Conservation (phyloP, 352 stramenopile genomes). For the Phytophthora colocasiae region DNA sequence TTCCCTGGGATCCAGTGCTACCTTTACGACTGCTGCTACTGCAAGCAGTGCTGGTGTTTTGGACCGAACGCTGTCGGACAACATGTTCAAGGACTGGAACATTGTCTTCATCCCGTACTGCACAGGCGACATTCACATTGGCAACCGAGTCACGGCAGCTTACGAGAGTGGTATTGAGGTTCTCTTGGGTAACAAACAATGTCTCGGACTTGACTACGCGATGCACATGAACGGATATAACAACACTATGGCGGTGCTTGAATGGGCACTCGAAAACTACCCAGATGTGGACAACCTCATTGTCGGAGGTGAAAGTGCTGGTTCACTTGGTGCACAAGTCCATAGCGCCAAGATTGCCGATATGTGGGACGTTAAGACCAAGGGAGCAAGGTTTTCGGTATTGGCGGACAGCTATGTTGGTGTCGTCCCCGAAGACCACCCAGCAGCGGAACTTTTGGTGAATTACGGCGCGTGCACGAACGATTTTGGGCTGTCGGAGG, state of each 20-base stretch:
- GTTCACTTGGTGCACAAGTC: slow-evolving; percentile 57
- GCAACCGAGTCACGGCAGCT: slow-evolving; percentile 35
- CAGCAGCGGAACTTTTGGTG: slow-evolving; percentile 47
- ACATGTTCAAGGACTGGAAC: slow-evolving; percentile 78
- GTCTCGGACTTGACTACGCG: slow-evolving; percentile 42
- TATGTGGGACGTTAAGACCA: slow-evolving; percentile 58
- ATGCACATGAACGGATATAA: slow-evolving; percentile 72
- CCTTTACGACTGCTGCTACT: slow-evolving; percentile 50
- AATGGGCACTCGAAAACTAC: slow-evolving; percentile 70
- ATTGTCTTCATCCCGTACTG: slow-evolving; percentile 79
- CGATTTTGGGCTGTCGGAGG: slow-evolving; percentile 38
- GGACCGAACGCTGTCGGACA: slow-evolving; percentile 52
- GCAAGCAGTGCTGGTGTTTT: slow-evolving; percentile 55
- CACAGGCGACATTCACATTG: slow-evolving; percentile 72
- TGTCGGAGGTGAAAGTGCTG: slow-evolving; percentile 57
- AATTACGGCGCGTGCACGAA: slow-evolving; percentile 45
- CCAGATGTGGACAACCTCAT: slow-evolving; percentile 59
- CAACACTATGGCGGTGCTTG: slow-evolving; percentile 65
- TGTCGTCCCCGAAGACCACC: slow-evolving; percentile 45
- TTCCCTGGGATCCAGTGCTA: slow-evolving; percentile 39
- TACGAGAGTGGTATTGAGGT: slow-evolving; percentile 42
- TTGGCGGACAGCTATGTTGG: slow-evolving; percentile 66
- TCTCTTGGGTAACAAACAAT: slow-evolving; percentile 45
- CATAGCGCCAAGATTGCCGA: slow-evolving; percentile 50
- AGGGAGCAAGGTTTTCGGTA: slow-evolving; percentile 50